A percentile compares a stretch with the other conserved stretches of the same genome.
These are phyloP conservation scores for Calonectria montana DNA, from an alignment of 2,329 filamentous ascomycete genomes.

Conservation along the genomic window DNA sequence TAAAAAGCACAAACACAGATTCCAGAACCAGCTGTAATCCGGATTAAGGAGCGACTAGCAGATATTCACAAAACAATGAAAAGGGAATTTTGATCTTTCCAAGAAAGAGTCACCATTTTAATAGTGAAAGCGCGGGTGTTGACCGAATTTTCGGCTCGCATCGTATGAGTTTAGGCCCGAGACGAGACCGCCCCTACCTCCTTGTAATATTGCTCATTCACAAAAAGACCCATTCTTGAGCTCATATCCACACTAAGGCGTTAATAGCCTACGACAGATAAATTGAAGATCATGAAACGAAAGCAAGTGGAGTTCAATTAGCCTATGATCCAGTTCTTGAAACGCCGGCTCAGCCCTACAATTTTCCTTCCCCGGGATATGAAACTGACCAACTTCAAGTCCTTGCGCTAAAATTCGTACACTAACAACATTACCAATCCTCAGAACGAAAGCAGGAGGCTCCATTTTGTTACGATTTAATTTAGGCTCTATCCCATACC, in stretches of 20 bases:
- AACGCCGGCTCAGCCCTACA: constrained; percentile 16
- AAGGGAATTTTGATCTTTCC: neutral
- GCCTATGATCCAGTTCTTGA: neutral
- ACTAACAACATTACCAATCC: neutral
- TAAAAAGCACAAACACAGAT: neutral
- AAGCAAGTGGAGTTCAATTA: neutral
- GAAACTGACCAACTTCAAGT: neutral
- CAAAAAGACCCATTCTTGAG: neutral
- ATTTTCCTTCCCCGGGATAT: neutral
- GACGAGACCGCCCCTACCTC: neutral
- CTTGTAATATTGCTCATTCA: neutral
- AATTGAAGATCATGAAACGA: neutral
- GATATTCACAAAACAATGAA: neutral
- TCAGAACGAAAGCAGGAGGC: neutral
- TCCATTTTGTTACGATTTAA: neutral
- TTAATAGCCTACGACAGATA: neutral
- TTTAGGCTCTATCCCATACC: neutral
- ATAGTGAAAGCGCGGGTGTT: neutral
- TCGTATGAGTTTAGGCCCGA: neutral
- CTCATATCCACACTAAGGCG: neutral
- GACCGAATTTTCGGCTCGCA: neutral
- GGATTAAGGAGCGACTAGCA: neutral
- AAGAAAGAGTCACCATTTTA: neutral
- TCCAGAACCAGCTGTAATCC: neutral
- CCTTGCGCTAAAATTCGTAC: neutral